phyloP scores from a whole-genome alignment of 2,329 filamentous ascomycete genomes.

The Penicillium sp. region DNA sequence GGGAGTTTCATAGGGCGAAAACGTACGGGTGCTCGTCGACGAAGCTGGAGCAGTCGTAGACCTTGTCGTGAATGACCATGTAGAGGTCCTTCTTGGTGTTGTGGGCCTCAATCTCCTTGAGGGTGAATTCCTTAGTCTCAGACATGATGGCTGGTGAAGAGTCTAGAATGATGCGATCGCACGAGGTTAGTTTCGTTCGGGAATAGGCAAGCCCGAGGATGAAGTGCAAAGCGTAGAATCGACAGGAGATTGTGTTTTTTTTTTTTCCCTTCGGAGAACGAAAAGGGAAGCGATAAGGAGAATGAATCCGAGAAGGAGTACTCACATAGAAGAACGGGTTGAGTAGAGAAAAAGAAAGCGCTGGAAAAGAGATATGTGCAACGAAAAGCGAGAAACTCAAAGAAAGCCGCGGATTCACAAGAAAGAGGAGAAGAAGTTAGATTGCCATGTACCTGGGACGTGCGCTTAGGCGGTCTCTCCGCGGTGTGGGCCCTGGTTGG shows the following conservation, averaged over 20 bases:
- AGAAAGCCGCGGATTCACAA: background rate
- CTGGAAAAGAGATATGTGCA: conserved; percentile 2
- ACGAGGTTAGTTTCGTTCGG: conserved; percentile 6
- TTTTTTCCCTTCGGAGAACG: background rate
- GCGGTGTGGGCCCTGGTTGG: conserved; percentile 10
- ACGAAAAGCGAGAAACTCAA: background rate
- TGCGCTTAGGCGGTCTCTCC: conserved; percentile 14
- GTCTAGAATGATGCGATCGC: conserved; percentile 5
- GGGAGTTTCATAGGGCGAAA: background rate
- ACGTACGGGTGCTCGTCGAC: conserved; percentile 93
- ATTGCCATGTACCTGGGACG: conserved; percentile 7
- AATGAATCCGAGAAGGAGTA: background rate
- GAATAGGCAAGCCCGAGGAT: background rate
- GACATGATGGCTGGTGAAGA: conserved; percentile 46
- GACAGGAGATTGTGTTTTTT: background rate
- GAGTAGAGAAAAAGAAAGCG: conserved; percentile 1
- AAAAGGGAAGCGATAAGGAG: background rate
- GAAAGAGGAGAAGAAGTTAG: conserved; percentile 4
- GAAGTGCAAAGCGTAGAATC: background rate
- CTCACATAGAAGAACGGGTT: background rate
- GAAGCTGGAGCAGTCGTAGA: conserved; percentile 88
- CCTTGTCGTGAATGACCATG: conserved; percentile 91
- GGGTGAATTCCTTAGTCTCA: conserved; percentile 66
- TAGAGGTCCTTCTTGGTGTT: conserved; percentile 90
- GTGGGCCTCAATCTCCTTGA: conserved; percentile 79